Percentiles rank a stretch among this genome's conserved stretches.
These are phyloP conservation scores for Blepharisma undulans DNA, from an alignment of 169 alveolate genomes.

Conservation along the genomic window DNA sequence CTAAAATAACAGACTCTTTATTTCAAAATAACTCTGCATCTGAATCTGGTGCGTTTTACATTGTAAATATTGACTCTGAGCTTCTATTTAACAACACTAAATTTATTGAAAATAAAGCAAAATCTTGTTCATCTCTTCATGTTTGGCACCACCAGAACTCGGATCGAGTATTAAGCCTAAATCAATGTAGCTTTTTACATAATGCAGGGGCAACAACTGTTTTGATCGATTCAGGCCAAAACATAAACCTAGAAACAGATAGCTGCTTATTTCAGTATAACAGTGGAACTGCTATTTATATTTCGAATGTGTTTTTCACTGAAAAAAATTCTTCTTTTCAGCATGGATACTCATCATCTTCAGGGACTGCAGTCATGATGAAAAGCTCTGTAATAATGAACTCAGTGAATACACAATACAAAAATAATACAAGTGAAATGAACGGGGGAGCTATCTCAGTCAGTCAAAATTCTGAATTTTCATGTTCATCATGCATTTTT, in stretches of 20 bases:
- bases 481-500: neutral
- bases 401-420: neutral
- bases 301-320: no score
- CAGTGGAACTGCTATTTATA: neutral
- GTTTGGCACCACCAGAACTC: neutral
- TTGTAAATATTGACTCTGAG: neutral
- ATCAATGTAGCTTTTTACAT: neutral
- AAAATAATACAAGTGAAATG: neutral
- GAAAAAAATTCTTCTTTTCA: neutral
- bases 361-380: neutral
- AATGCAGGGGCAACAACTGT: neutral
- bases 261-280: neutral
- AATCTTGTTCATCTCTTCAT: neutral
- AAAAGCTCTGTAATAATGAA: neutral
- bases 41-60: neutral
- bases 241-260: neutral
- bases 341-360: neutral
- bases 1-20: neutral
- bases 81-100: neutral
- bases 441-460: conserved; percentile 19
- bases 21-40: neutral
- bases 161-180: neutral
- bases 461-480: neutral
- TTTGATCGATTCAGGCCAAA: neutral
- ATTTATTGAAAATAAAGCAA: neutral